These are phyloP conservation scores for Globisporangium yorkense DNA, from an alignment of 352 stramenopile genomes.

Conservation along the genomic window DNA sequence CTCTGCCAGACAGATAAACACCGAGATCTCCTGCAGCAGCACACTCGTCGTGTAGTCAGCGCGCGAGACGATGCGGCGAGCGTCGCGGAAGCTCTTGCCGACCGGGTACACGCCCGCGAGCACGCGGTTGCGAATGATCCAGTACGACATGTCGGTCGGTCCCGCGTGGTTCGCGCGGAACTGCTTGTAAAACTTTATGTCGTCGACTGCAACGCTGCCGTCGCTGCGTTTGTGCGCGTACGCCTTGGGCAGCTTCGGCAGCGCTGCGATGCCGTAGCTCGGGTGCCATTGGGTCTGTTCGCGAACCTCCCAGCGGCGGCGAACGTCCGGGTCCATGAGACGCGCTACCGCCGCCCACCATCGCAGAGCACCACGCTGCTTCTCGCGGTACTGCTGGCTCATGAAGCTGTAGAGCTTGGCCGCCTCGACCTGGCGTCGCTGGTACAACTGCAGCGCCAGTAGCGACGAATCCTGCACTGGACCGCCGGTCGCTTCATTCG, in stretches of 20 bases:
- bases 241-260: slow-evolving; percentile 45
- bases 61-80: slow-evolving; percentile 34
- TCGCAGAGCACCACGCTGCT: slow-evolving; percentile 20
- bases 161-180: slow-evolving; percentile 62
- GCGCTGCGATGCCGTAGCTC: slow-evolving; percentile 47
- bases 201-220: slow-evolving; percentile 45
- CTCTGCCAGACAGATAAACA: slow-evolving; percentile 61
- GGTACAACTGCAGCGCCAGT: slow-evolving; percentile 39
- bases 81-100: slow-evolving; percentile 38
- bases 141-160: slow-evolving; percentile 65
- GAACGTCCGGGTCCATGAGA: slow-evolving; percentile 11
- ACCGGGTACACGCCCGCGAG: slow-evolving; percentile 51
- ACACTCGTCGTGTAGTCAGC: slow-evolving; percentile 54
- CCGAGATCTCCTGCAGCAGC: slow-evolving; percentile 52
- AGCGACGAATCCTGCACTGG: slow-evolving; percentile 18
- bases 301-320: slow-evolving; percentile 11
- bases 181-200: slow-evolving; percentile 50
- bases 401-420: slow-evolving; percentile 42
- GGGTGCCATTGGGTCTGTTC: slow-evolving; percentile 47
- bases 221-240: slow-evolving; percentile 26
- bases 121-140: slow-evolving; percentile 52
- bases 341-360: slow-evolving; percentile 19
- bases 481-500: background rate
- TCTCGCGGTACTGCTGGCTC: slow-evolving; percentile 19
- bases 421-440: slow-evolving; percentile 31